A percentile compares a stretch with the other conserved stretches of the same genome.
Conservation (phyloP, 768 basidiomycete species). For the Leucosporidium scottii region DNA sequence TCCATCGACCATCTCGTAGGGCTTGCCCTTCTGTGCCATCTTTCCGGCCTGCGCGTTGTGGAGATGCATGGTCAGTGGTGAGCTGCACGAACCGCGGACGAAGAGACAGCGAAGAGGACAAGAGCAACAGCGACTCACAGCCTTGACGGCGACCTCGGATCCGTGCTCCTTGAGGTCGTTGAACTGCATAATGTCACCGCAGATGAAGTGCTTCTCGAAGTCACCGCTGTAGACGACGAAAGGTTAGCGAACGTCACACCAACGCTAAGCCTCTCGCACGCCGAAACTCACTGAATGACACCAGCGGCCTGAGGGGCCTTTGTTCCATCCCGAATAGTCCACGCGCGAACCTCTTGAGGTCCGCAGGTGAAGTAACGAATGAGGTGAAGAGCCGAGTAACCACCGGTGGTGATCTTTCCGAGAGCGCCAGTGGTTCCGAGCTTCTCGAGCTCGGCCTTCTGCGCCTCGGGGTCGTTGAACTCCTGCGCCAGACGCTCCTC, state of each 20-base stretch:
- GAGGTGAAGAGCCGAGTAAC: constrained; percentile 78
- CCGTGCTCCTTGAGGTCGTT: constrained; percentile 86
- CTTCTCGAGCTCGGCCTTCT: constrained; percentile 65
- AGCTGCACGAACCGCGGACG: not conserved
- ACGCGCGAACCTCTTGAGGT: constrained; percentile 92
- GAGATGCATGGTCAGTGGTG: not conserved
- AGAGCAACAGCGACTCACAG: constrained; percentile 45
- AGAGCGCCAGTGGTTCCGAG: constrained; percentile 59
- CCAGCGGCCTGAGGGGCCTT: constrained; percentile 97
- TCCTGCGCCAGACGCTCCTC: constrained; percentile 76
- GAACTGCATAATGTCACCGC: constrained; percentile 92
- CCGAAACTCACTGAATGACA: constrained; percentile 69
- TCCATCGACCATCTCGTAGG: constrained; percentile 60
- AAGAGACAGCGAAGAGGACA: not conserved
- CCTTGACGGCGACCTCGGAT: constrained; percentile 83
- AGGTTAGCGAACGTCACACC: not conserved
- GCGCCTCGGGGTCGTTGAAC: constrained; percentile 52
- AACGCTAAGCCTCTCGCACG: not conserved
- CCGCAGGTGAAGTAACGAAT: constrained; percentile 98
- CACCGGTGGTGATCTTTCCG: constrained; percentile 90
- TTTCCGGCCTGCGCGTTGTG: constrained; percentile 55
- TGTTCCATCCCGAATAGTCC: constrained; percentile 89
- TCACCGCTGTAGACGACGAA: constrained; percentile 56
- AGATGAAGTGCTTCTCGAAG: constrained; percentile 85
- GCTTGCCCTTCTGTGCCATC: constrained; percentile 90